A percentile compares a stretch with the other conserved stretches of the same genome.
Conservation (phyloP, 768 basidiomycete genomes). For the Rhizopogon vesiculosus region DNA sequence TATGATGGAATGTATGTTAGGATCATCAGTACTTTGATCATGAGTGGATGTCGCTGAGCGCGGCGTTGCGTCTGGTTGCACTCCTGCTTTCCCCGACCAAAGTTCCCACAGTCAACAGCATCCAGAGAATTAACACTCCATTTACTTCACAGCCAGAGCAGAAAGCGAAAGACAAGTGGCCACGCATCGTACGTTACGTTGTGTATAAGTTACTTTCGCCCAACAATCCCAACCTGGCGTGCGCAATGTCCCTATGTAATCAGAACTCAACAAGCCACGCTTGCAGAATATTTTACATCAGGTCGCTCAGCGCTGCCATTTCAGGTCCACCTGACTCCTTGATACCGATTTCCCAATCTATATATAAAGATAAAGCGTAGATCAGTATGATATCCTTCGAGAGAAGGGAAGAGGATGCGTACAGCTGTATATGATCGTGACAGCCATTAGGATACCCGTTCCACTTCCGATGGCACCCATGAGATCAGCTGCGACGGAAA, state of each 20-base stretch:
- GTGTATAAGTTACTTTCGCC: background rate
- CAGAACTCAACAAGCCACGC: background rate
- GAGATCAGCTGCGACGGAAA: slow-evolving; percentile 89
- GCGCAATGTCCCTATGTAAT: background rate
- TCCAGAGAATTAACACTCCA: background rate
- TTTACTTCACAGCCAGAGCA: background rate
- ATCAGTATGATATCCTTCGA: background rate
- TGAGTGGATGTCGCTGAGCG: too few species aligned
- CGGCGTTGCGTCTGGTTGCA: too few species aligned
- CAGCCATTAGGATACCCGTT: slow-evolving; percentile 95
- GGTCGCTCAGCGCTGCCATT: slow-evolving; percentile 74
- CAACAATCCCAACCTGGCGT: too few species aligned
- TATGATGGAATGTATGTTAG: too few species aligned
- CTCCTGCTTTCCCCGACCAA: too few species aligned
- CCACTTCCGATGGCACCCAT: slow-evolving; percentile 96
- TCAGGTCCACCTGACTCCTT: slow-evolving; percentile 79
- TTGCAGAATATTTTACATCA: slow-evolving; percentile 43
- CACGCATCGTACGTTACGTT: background rate
- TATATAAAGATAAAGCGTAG: background rate
- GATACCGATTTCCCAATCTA: slow-evolving; percentile 93
- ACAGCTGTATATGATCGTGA: slow-evolving; percentile 93
- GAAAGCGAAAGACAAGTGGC: background rate
- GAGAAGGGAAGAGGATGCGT: background rate
- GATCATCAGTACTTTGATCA: too few species aligned
- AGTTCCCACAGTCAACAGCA: background rate